These are phyloP conservation scores for Camelina neglecta DNA, from an alignment of 345 rosid genomes.

Conservation along the genomic window DNA sequence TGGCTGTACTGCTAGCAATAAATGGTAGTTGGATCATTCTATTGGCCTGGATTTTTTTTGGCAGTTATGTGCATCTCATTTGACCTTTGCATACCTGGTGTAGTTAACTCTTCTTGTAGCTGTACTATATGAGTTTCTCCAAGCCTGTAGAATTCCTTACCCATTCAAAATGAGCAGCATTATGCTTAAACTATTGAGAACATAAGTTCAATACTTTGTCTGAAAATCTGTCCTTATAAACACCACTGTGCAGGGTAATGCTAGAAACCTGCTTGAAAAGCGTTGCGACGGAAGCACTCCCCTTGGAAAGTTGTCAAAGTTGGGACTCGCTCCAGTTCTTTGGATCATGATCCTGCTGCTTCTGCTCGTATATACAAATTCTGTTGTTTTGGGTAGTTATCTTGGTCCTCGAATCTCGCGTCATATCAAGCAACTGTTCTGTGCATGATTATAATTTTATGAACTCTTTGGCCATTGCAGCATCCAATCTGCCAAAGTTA, in stretches of 20 bases:
- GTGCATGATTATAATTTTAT: constrained; percentile 25
- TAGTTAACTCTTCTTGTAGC: constrained; percentile 15
- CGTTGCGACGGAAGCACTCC: constrained; percentile 71
- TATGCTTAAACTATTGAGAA: constrained; percentile 15
- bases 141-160: constrained; percentile 14
- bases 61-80: constrained; percentile 27
- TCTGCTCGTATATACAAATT: constrained; percentile 66
- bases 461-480: constrained; percentile 52
- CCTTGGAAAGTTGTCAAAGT: constrained; percentile 77
- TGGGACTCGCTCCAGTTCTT: constrained; percentile 88
- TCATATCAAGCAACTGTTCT: constrained; percentile 27
- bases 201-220: not conserved
- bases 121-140: constrained; percentile 1
- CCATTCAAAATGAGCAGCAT: constrained; percentile 5
- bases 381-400: constrained; percentile 73
- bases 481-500: constrained; percentile 73
- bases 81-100: constrained; percentile 24
- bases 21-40: constrained; percentile 23
- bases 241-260: constrained; percentile 74
- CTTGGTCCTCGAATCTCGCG: constrained; percentile 29
- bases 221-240: constrained; percentile 30
- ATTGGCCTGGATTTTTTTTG: constrained; percentile 13
- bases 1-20: constrained; percentile 19
- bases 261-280: constrained; percentile 85
- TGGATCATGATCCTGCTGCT: constrained; percentile 72